Evolutionary conservation across 164 flowering plant species (phyloP).

Genomic region (Vitis vinifera): ASM3070453v1 NC_081817.1:1443501-1444000

Average conservation of each 20-base stretch:
- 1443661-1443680: not conserved
- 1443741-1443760: not conserved
- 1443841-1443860: too few relatives aligned
- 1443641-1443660: not conserved
- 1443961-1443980: too few relatives aligned
- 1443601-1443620: constrained; percentile 98
- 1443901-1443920: too few relatives aligned
- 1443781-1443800: not conserved
- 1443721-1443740: not conserved
- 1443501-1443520: not conserved
- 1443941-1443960: too few relatives aligned
- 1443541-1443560: constrained; percentile 98
- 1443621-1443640: constrained; percentile 37
- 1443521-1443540: constrained; percentile 78
- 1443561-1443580: constrained; percentile 84
- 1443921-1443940: too few relatives aligned
- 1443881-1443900: too few relatives aligned
- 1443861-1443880: too few relatives aligned
- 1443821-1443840: not conserved
- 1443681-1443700: not conserved
- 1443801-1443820: not conserved
- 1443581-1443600: constrained; percentile 96
- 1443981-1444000: too few relatives aligned
- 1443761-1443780: not conserved
- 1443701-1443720: constrained; percentile 1